Percentiles rank a stretch among this genome's conserved stretches.
These are phyloP conservation scores for Talaromyces sp. DNA, from an alignment of 2,329 filamentous ascomycete species.

Conservation along the genomic window DNA sequence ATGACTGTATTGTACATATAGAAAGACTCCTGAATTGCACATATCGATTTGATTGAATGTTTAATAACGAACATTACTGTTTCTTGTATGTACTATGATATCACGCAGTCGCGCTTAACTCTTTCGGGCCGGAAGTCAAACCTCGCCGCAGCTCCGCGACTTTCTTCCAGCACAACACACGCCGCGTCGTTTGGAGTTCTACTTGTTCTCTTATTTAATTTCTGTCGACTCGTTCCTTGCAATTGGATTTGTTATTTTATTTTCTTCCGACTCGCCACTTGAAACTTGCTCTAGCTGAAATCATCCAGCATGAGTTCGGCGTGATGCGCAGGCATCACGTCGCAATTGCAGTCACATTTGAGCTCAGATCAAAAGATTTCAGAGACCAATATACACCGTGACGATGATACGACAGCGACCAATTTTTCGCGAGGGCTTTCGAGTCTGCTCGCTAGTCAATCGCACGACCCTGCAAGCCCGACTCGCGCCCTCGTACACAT, in stretches of 20 bases:
- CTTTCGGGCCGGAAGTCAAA: constrained; percentile 12
- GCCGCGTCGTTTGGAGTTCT: neutral
- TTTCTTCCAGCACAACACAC: neutral
- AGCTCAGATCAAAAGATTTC: neutral
- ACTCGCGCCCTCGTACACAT: neutral
- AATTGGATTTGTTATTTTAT: neutral
- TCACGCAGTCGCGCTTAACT: constrained; percentile 1
- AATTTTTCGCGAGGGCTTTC: neutral
- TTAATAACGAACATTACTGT: neutral
- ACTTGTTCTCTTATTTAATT: neutral
- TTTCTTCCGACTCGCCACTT: neutral
- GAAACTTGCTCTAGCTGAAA: neutral
- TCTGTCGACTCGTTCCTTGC: neutral
- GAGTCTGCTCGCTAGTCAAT: neutral
- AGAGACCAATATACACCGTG: neutral
- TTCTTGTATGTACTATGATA: neutral
- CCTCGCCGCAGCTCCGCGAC: constrained; percentile 7
- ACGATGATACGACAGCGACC: neutral
- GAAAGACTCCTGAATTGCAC: constrained; percentile 9
- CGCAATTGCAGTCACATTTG: neutral
- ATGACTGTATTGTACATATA: constrained; percentile 11
- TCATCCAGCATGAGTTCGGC: neutral
- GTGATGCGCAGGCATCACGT: neutral
- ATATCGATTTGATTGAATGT: neutral
- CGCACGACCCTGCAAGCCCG: neutral